A percentile compares a stretch with the other conserved stretches of the same genome.
Conservation (phyloP, 1,284 basidiomycete genomes). For the Puccinia hordei region DNA sequence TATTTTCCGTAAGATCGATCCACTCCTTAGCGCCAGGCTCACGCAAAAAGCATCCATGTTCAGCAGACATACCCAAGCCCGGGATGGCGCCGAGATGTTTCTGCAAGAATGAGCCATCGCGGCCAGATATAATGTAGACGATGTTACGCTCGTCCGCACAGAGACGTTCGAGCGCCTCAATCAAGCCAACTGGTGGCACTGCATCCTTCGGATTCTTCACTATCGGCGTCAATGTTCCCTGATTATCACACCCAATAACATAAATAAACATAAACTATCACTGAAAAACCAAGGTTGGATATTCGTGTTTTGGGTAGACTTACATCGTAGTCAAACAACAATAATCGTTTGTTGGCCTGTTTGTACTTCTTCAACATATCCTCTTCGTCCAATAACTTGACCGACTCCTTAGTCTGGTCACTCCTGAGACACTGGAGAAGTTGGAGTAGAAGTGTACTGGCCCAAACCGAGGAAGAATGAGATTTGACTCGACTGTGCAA, state of each 20-base stretch:
- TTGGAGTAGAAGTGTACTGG: constrained; percentile 82
- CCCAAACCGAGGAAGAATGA: constrained; percentile 96
- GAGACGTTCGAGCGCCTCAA: constrained; percentile 73
- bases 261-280: constrained; percentile 9
- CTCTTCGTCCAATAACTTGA: constrained; percentile 76
- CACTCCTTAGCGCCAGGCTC: constrained; percentile 67
- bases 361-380: constrained; percentile 70
- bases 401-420: constrained; percentile 80
- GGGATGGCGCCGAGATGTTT: constrained; percentile 84
- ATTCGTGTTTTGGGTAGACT: no score
- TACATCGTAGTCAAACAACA: constrained; percentile 95
- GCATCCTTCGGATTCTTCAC: constrained; percentile 91
- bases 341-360: constrained; percentile 76
- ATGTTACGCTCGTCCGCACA: constrained; percentile 80
- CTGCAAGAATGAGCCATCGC: constrained; percentile 89
- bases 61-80: constrained; percentile 86
- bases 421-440: constrained; percentile 78
- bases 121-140: constrained; percentile 95
- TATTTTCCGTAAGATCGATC: constrained; percentile 81
- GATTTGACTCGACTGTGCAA: constrained; percentile 85
- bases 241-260: constrained; percentile 11
- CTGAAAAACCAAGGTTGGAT: no score
- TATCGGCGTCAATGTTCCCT: constrained; percentile 95
- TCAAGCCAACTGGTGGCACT: constrained; percentile 74
- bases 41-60: constrained; percentile 91